Evolutionary conservation across 116 monocot species (phyloP).

Genomic region (Dioscorea cayenensis): DNA sequence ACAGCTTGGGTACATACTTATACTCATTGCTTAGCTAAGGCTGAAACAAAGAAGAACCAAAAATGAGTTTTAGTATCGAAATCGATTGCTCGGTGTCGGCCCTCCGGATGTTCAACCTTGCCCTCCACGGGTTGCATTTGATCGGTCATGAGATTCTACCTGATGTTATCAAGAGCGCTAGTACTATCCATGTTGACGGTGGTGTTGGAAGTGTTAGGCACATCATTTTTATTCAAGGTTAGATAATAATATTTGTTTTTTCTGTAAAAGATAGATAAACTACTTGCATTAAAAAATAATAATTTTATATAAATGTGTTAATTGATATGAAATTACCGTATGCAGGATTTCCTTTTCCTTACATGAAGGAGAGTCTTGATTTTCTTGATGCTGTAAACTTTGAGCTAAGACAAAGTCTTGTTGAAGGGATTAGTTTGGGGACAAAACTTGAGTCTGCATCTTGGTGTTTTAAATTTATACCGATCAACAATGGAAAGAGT

Average conservation of each 20-base stretch:
- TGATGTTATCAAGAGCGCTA: slow-evolving; percentile 17
- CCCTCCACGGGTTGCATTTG: slow-evolving; percentile 23
- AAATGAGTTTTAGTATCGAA: slow-evolving; percentile 22
- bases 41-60: neutral
- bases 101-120: slow-evolving; percentile 9
- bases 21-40: too few species aligned
- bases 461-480: slow-evolving; percentile 11
- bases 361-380: slow-evolving; percentile 18
- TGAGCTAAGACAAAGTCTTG: slow-evolving; percentile 3
- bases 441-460: slow-evolving; percentile 4
- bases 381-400: slow-evolving; percentile 21
- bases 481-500: slow-evolving; percentile 7
- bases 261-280: too few species aligned
- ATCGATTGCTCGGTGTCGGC: slow-evolving; percentile 16
- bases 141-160: slow-evolving; percentile 34
- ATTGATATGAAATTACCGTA: too few species aligned
- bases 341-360: slow-evolving; percentile 13
- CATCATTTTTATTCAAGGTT: neutral
- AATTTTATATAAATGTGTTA: too few species aligned
- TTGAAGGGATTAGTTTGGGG: slow-evolving; percentile 18
- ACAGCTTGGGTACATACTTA: too few species aligned
- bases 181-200: slow-evolving; percentile 7
- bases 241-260: neutral
- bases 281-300: too few species aligned
- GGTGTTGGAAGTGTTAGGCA: slow-evolving; percentile 6